These are phyloP conservation scores for Rhexocercosporidium sp. DNA, from an alignment of 2,329 filamentous ascomycete species.

Conservation along the genomic window DNA sequence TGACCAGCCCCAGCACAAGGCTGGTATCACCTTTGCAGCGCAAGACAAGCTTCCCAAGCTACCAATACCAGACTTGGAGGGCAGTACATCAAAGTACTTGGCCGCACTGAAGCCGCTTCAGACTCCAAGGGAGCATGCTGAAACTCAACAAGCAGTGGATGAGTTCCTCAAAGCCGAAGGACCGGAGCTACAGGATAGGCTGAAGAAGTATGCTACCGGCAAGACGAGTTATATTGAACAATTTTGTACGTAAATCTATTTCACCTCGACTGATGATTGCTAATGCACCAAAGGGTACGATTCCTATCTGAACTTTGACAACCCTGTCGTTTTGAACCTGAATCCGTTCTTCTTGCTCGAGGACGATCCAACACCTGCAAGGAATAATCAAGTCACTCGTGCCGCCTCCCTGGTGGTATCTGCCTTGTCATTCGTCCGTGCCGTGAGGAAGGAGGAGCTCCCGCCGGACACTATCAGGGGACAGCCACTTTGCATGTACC, in stretches of 20 bases:
- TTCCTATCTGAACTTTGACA: constrained; percentile 97
- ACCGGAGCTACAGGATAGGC: constrained; percentile 81
- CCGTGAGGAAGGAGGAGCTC: constrained; percentile 90
- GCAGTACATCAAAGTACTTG: constrained; percentile 79
- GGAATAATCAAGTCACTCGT: constrained; percentile 95
- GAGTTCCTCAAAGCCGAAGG: constrained; percentile 86
- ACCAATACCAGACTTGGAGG: constrained; percentile 87
- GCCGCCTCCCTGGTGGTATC: constrained; percentile 92
- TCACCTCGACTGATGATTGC: background rate
- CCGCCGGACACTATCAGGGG: constrained; percentile 86
- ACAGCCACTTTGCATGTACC: constrained; percentile 94
- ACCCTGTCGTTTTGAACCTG: constrained; percentile 94
- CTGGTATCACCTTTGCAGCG: constrained; percentile 82
- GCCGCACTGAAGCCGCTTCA: constrained; percentile 82
- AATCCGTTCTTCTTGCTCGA: constrained; percentile 98
- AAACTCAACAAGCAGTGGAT: constrained; percentile 78
- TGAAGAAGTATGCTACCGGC: constrained; percentile 87
- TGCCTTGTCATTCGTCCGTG: constrained; percentile 87
- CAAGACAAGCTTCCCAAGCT: constrained; percentile 91
- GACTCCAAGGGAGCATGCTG: constrained; percentile 77
- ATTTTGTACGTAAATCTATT: constrained; percentile 73
- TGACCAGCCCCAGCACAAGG: constrained; percentile 55
- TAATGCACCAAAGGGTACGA: constrained; percentile 77
- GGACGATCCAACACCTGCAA: constrained; percentile 93
- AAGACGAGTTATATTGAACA: constrained; percentile 98